Evolutionary conservation across 441 rosid genomes (phyloP).

Genomic region (Erodium texanum): DNA sequence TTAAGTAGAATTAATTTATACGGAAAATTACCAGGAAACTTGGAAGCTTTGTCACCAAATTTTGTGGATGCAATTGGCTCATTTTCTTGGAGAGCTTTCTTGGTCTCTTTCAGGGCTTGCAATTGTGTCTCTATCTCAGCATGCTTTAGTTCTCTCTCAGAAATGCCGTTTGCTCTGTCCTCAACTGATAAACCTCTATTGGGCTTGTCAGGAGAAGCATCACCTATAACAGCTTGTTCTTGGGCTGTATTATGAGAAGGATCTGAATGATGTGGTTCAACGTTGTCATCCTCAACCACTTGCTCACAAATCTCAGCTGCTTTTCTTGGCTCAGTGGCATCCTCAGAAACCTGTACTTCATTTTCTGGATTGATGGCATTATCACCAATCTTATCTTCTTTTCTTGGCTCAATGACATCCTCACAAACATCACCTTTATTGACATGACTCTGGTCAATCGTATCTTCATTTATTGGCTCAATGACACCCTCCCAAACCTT

Average conservation of each 20-base stretch:
- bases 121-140: not conserved
- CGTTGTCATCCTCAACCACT: too few species aligned
- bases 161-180: not conserved
- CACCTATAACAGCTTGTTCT: not conserved
- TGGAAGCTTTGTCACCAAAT: too few species aligned
- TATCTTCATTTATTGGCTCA: too few species aligned
- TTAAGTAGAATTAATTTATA: too few species aligned
- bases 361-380: not conserved
- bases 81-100: not conserved
- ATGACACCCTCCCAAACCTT: too few species aligned
- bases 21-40: too few species aligned
- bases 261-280: too few species aligned
- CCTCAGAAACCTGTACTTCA: not conserved
- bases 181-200: not conserved
- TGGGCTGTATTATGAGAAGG: too few species aligned
- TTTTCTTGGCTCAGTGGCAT: too few species aligned
- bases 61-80: not conserved
- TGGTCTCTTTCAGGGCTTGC: not conserved
- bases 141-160: not conserved
- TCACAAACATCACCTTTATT: not conserved
- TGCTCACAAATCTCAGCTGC: not conserved
- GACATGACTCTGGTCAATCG: too few species aligned
- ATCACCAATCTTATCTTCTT: not conserved
- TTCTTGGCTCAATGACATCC: not conserved
- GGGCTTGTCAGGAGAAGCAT: not conserved